A percentile compares a stretch with the other conserved stretches of the same genome.
Conservation (phyloP, 257 asterid species). For the Rhazya stricta region DNA sequence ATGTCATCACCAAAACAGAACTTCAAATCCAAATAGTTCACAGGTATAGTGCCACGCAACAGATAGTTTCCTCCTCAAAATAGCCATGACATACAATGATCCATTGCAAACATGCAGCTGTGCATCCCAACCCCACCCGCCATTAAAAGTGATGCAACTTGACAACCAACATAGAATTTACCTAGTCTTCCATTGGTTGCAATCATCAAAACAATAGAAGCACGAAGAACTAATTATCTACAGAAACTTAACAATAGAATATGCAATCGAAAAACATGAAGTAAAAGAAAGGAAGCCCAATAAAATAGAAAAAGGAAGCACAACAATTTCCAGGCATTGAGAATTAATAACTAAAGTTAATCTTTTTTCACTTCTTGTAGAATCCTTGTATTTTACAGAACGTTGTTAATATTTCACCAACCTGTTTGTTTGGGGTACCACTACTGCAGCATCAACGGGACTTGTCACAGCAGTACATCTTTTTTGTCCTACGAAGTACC, state of each 20-base stretch:
- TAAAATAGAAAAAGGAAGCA: too few species aligned
- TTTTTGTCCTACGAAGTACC: neutral
- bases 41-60: neutral
- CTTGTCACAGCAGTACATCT: neutral
- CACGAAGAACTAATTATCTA: neutral
- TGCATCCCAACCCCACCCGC: too few species aligned
- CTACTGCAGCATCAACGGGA: neutral
- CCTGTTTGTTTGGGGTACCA: neutral
- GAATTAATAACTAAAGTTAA: too few species aligned
- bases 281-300: too few species aligned
- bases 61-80: neutral
- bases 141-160: neutral
- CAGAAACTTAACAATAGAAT: too few species aligned
- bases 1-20: neutral
- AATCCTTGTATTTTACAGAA: neutral
- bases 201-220: neutral
- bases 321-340: too few species aligned
- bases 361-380: neutral
- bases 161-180: neutral
- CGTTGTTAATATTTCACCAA: neutral
- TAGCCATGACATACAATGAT: too few species aligned
- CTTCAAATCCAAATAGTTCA: neutral
- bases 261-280: too few species aligned
- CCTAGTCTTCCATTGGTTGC: neutral
- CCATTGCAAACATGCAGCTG: too few species aligned